Evolutionary conservation across 345 rosid species (phyloP).

Genomic region (Kernera saxatilis): DNA sequence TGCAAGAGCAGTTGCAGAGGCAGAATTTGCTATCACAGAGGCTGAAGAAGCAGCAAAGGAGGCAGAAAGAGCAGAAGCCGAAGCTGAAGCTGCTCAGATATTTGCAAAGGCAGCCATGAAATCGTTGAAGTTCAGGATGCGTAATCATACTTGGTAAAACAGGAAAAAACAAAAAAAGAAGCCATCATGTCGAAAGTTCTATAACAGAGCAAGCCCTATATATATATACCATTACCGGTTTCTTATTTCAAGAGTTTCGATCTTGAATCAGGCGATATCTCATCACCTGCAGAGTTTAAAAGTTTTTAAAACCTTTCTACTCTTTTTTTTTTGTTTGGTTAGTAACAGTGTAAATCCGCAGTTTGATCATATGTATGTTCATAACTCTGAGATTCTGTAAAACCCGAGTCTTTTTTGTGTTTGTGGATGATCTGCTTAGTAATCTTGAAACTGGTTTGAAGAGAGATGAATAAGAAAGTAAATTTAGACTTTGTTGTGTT

Average conservation of each 20-base stretch:
- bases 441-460: not conserved
- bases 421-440: constrained; percentile 6
- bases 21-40: constrained; percentile 87
- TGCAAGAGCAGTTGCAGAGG: constrained; percentile 92
- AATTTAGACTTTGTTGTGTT: not conserved
- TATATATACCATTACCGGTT: not conserved
- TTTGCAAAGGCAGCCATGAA: constrained; percentile 79
- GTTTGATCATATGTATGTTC: constrained; percentile 16
- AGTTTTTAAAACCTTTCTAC: not conserved
- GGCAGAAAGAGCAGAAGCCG: constrained; percentile 93
- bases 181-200: constrained; percentile 1
- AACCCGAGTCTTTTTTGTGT: not conserved
- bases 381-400: constrained; percentile 16
- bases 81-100: constrained; percentile 91
- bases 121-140: constrained; percentile 50
- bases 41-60: constrained; percentile 96
- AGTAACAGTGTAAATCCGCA: constrained; percentile 26
- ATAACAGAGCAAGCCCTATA: constrained; percentile 17
- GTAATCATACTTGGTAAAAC: constrained; percentile 41
- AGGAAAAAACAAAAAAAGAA: not conserved
- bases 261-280: constrained; percentile 16
- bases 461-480: constrained; percentile 2
- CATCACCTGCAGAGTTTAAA: constrained; percentile 24
- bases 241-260: not conserved
- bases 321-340: not conserved